Evolutionary conservation across 176 grass and related monocot genomes (phyloP).

Genomic region (Triticum dicoccoides): DNA sequence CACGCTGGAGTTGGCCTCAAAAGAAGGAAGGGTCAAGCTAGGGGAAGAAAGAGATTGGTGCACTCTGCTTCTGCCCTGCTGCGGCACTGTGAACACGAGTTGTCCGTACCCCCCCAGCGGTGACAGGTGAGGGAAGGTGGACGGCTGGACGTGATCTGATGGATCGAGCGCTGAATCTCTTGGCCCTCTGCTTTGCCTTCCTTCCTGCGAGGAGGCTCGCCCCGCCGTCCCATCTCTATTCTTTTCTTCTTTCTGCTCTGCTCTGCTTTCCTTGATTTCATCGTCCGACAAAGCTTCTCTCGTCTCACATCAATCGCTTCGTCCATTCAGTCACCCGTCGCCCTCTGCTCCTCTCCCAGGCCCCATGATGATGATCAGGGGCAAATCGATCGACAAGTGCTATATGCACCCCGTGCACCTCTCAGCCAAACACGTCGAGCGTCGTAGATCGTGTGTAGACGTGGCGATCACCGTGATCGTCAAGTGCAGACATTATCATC

Average conservation of each 20-base stretch:
- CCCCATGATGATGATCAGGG: too few relatives aligned
- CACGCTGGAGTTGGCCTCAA: too few relatives aligned
- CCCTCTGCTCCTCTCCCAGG: too few relatives aligned
- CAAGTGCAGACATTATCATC: too few relatives aligned
- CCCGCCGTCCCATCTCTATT: not conserved
- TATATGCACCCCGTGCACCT: not conserved
- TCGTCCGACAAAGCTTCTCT: not conserved
- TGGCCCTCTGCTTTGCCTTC: not conserved
- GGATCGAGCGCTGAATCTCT: not conserved
- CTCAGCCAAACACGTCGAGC: too few relatives aligned
- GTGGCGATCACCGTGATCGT: too few relatives aligned
- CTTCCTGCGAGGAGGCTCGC: too few relatives aligned
- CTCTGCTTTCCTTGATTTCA: slow-evolving; percentile 15
- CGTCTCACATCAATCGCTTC: not conserved
- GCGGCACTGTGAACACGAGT: not conserved
- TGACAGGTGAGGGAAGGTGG: not conserved
- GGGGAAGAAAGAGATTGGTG: not conserved
- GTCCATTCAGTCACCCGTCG: not conserved
- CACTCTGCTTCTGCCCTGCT: not conserved
- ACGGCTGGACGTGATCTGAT: slow-evolving; percentile 27
- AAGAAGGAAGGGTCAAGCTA: not conserved
- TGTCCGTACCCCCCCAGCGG: not conserved
- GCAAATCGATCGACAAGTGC: not conserved
- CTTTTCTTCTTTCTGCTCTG: too few relatives aligned
- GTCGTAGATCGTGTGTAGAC: too few relatives aligned